Evolutionary conservation across 1,139 yeast genomes (phyloP), one percentile per base, ranked within the genome.

Genomic region (Pichia sp.): DNA sequence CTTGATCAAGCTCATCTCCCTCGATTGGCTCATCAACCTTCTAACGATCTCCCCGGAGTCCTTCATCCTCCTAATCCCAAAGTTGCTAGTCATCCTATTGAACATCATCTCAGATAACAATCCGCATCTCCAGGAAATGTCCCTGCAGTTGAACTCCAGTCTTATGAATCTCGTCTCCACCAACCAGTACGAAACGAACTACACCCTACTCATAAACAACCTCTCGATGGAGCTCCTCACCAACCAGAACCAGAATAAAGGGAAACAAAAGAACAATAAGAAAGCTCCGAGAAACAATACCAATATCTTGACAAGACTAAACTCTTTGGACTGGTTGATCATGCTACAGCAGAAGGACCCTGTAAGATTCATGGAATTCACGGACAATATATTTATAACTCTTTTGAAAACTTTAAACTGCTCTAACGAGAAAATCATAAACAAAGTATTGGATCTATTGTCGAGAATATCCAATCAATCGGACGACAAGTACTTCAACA

Each of bases 261-360:
- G 36, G 10, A 42, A 14, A 12, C 42, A 17, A 4, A 41, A 41
- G 3, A 41, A 41, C 20, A 29, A 45, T 27, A 38, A 46, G 48
- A 50, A 38, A 87, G 85, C 55, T 8, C 7, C 4, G 17, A 16
- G 14, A 14, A 86, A 89, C 62, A 96, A 91, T 59, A 82, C 85
- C 42, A 85, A 89, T 63, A 96, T 90, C 60, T 82, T 85, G 40
- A 88, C 97, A 0, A 76, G 95, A 60, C 79, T 91, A 20, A 91
- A 95, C 0, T 87, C 95, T 20, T 74, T 95, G 48, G 97, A 92
- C 61, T 95, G 99, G 99, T 75, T 95, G 41, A 84, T 85, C 30
- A 83, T 90, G 77, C 75, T 95, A 48, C 95, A 92, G 65, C 79
- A 83, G 38, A 84, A 84, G 61, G 86, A 86, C 46, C 89, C 95